Conservation (phyloP, 148 eudicot genomes). For the Talinum fruticosum region DNA sequence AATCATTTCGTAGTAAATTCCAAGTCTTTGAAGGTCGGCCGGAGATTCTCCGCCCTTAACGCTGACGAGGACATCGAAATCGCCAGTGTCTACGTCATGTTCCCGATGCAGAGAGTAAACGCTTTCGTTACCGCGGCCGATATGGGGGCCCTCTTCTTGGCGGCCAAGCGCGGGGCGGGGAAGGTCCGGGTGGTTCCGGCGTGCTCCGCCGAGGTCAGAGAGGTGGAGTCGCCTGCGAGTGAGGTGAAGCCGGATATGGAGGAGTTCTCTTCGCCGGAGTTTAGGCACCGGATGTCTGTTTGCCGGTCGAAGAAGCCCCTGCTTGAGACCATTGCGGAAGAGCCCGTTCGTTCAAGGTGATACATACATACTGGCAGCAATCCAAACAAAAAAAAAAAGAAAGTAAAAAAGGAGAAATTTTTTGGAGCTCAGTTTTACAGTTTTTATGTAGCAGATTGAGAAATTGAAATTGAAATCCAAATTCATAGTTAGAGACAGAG, state of each 20-base stretch:
- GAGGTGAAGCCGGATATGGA: slow-evolving; percentile 41
- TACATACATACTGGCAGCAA: not conserved
- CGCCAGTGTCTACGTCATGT: slow-evolving; percentile 54
- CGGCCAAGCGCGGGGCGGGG: slow-evolving; percentile 43
- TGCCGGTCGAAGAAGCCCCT: slow-evolving; percentile 83
- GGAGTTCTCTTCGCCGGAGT: slow-evolving; percentile 50
- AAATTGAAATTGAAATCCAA: not conserved
- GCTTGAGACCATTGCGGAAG: slow-evolving; percentile 87
- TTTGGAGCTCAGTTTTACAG: not conserved
- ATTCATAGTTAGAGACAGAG: not conserved
- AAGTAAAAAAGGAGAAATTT: not conserved
- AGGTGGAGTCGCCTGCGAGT: slow-evolving; percentile 10
- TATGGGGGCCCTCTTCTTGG: slow-evolving; percentile 56
- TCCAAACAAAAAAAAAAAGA: no score
- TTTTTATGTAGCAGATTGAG: no score
- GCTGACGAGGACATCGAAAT: slow-evolving; percentile 85
- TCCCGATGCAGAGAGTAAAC: slow-evolving; percentile 69
- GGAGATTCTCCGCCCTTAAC: slow-evolving; percentile 55
- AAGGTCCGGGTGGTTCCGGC: slow-evolving; percentile 55
- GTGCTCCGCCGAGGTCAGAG: slow-evolving; percentile 19
- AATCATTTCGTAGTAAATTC: slow-evolving; percentile 56
- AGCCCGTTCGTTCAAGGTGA: slow-evolving; percentile 50
- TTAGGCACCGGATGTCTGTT: slow-evolving; percentile 45
- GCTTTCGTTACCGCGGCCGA: slow-evolving; percentile 61
- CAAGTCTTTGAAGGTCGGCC: slow-evolving; percentile 45